Base-by-base conservation (phyloP, 495 filamentous ascomycete species). In the Daldinia caldariorum region DNA sequence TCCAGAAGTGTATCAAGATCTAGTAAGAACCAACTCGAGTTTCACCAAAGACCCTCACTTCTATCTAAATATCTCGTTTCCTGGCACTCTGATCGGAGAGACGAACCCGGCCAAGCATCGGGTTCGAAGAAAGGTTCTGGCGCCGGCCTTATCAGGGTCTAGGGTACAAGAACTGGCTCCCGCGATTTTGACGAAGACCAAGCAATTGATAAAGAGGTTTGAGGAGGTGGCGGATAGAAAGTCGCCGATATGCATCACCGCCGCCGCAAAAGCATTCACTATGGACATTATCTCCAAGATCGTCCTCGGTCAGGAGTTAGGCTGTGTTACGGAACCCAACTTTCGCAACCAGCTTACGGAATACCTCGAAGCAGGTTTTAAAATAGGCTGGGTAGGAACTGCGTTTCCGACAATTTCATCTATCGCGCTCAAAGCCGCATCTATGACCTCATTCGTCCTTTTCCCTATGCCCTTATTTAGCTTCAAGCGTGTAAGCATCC, bases 201-300 rank as follows among this genome's bases (percentile, higher is more conserved):
- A 57, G 54, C 54, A 57, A 16, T 16, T 57, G 31, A 6, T 57
- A 3, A 38, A 35, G 54, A 57, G 54, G 34, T 57, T 57, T 13
- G 54, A 57, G 16, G 34, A 35, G 8, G 54, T 32, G 10, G 31
- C 54, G 7, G 54, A 35, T 14, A 35, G 38, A 16, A 22, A 32
- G 14, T 35, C 54, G 16, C 34, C 54, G 8, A 57, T 57, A 35
- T 57, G 54, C 16, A 35, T 57, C 54, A 57, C 54, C 31, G 18
- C 54, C 16, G 54, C 54, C 32, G 31, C 54, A 20, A 57, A 57
- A 7, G 54, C 54, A n/a, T 57, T 57, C 22, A 57, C 54, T 12
- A 57, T 57, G 54, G 54, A 57, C 16, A 57, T 57, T 32, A 57
- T 57, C 34, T 35, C 54, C 32, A 57, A 57, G 54, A 57, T 57